Evolutionary conservation across 768 basidiomycete species (phyloP).

Genomic region (Russula earlei): DNA sequence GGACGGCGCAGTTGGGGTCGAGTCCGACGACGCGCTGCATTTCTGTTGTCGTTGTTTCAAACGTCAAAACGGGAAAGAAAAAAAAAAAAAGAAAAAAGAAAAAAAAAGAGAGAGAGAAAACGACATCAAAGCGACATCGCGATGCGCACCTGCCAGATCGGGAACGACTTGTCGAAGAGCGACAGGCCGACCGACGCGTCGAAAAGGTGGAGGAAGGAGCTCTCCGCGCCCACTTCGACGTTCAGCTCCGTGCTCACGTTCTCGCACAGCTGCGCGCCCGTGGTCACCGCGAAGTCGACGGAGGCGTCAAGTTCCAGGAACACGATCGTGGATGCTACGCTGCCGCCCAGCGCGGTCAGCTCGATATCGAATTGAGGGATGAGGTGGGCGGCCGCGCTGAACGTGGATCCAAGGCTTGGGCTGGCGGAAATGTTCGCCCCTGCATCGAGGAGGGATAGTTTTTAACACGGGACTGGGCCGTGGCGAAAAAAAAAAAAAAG

Average conservation of each 20-base stretch:
- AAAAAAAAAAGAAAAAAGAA: not conserved
- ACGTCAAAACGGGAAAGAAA: too few relatives aligned
- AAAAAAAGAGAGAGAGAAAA: not conserved
- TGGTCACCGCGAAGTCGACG: not conserved
- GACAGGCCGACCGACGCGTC: not conserved
- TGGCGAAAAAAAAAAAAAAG: not conserved
- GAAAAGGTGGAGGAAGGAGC: not conserved
- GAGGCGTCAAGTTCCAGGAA: constrained; percentile 11
- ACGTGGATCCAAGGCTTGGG: constrained; percentile 19
- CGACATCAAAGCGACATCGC: too few relatives aligned
- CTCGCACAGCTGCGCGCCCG: constrained; percentile 4
- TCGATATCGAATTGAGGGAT: constrained; percentile 30
- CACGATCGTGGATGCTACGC: not conserved
- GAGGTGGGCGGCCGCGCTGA: constrained; percentile 37
- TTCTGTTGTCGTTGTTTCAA: not conserved
- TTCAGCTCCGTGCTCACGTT: not conserved
- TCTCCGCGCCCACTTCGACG: not conserved
- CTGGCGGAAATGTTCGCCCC: not conserved
- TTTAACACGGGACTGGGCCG: not conserved
- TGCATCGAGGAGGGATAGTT: not conserved
- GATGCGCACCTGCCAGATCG: not conserved
- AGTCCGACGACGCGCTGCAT: not conserved
- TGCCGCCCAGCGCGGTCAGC: not conserved
- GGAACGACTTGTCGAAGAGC: not conserved
- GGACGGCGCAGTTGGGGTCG: not conserved